Base-by-base conservation (phyloP, 257 asterid genomes). In the Misopates orontium region DNA sequence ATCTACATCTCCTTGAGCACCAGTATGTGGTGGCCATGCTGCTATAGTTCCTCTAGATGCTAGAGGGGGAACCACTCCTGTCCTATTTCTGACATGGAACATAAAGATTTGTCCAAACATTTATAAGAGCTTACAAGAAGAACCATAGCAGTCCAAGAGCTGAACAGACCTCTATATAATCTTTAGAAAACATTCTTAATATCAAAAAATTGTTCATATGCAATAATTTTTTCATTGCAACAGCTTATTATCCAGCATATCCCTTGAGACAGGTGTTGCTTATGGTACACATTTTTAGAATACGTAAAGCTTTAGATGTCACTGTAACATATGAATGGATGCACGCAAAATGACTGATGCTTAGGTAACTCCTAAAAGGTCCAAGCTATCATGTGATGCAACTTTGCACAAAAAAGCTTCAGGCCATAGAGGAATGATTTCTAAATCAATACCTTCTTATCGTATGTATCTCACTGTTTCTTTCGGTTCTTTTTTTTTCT, bases 11-110 rank as follows among this genome's bases (percentile, higher is more conserved):
- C 70, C 86, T 57, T 73, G 73, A 79, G 50, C 78, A 71, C 21
- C 75, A 67, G 68, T 77, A 57, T 67, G 73, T 56, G 59, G 80
- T 20, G 95, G 86, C 99, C 99, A 94, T 13, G 99, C 97, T 64
- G 96, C 92, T 77, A 49, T 71, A 63, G 93, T 85, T 69, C 89
- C 92, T 81, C 95, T 81, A 72, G 83, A 72, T 75, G 88, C 80
- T 56, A 85, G 78, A 49, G 95, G 82, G 62, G 85, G 84, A 67
- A 79, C 75, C 51, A 42, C 84, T 19, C 91, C 95, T 1, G 74
- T 28, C 78, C 90, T 83, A 71, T 80, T 82, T 73, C 96, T 84
- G 85, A 56, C 15, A 78, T 56, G 28, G 57, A 24, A 45, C 31
- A 31, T 45, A 45, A 61, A 67, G 24, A 65, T 53, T 56, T 42